These are phyloP conservation scores for Cyclocybe aegerita DNA, from an alignment of 768 basidiomycete species.

Conservation along the genomic window DNA sequence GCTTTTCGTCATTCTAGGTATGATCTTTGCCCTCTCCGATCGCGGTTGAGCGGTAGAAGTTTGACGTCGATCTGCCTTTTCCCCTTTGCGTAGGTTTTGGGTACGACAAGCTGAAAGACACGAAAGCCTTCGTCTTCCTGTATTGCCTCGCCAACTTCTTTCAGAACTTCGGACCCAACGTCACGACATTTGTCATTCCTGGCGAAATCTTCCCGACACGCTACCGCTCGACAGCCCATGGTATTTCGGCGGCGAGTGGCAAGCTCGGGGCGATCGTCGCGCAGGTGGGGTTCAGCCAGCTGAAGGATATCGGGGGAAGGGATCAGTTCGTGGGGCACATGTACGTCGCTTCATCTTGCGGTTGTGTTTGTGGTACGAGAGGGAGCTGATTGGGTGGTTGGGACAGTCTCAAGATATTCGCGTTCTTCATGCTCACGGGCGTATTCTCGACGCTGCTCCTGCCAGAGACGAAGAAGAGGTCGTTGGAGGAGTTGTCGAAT, in stretches of 20 bases:
- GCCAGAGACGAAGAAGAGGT: too few species aligned
- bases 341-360: constrained; percentile 33
- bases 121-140: constrained; percentile 73
- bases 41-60: too few species aligned
- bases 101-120: constrained; percentile 55
- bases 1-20: constrained; percentile 71
- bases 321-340: constrained; percentile 66
- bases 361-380: too few species aligned
- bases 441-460: too few species aligned
- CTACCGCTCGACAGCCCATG: constrained; percentile 83
- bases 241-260: constrained; percentile 80
- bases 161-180: constrained; percentile 87
- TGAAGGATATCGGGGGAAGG: constrained; percentile 68
- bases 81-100: constrained; percentile 57
- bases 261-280: constrained; percentile 84
- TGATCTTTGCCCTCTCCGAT: constrained; percentile 10
- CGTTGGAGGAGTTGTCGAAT: too few species aligned
- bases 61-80: too few species aligned
- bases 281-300: constrained; percentile 71
- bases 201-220: constrained; percentile 88
- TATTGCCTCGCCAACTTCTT: constrained; percentile 90
- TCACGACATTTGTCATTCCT: constrained; percentile 78
- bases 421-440: too few species aligned
- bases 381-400: too few species aligned
- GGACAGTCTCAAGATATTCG: too few species aligned